A percentile compares a stretch with the other conserved stretches of the same genome.
Evolutionary conservation across 2,329 filamentous ascomycete genomes (phyloP).

Genomic region (Thelonectria rubi): DNA sequence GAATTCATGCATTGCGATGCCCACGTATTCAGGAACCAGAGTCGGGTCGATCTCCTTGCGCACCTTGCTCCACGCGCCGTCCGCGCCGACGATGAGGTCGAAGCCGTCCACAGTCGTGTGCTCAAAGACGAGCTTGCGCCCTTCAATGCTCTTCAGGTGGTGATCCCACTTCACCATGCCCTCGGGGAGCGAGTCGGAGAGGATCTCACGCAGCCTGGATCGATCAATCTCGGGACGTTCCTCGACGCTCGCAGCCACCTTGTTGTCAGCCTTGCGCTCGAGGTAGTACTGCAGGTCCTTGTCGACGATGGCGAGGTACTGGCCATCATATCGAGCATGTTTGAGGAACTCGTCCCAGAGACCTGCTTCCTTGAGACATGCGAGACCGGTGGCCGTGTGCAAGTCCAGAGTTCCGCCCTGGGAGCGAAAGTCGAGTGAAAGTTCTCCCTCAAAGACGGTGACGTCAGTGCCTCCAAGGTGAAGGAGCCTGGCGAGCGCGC

Average conservation of each 20-base stretch:
- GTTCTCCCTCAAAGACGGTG: conserved; percentile 61
- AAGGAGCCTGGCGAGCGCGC: conserved; percentile 58
- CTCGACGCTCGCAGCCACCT: conserved; percentile 36
- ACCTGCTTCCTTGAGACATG: conserved; percentile 59
- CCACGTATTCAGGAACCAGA: conserved; percentile 55
- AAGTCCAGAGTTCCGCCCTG: conserved; percentile 66
- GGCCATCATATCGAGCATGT: conserved; percentile 61
- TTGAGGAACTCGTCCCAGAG: conserved; percentile 61
- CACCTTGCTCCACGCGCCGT: conserved; percentile 52
- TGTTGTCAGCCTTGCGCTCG: conserved; percentile 37
- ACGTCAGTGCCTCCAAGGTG: conserved; percentile 55
- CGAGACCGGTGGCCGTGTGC: conserved; percentile 60
- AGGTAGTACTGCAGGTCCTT: conserved; percentile 49
- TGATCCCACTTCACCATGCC: conserved; percentile 58
- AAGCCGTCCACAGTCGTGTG: conserved; percentile 49
- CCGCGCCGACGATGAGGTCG: conserved; percentile 50
- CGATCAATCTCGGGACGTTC: conserved; percentile 65
- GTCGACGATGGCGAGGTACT: conserved; percentile 58
- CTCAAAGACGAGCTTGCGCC: conserved; percentile 50
- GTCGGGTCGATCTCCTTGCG: conserved; percentile 46
- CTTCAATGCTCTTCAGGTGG: conserved; percentile 52
- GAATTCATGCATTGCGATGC: conserved; percentile 55
- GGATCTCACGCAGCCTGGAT: conserved; percentile 52
- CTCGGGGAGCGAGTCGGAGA: conserved; percentile 56
- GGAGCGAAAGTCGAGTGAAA: conserved; percentile 53